Base-by-base conservation (phyloP, 305 asterid species). In the Rubia occidens region DNA sequence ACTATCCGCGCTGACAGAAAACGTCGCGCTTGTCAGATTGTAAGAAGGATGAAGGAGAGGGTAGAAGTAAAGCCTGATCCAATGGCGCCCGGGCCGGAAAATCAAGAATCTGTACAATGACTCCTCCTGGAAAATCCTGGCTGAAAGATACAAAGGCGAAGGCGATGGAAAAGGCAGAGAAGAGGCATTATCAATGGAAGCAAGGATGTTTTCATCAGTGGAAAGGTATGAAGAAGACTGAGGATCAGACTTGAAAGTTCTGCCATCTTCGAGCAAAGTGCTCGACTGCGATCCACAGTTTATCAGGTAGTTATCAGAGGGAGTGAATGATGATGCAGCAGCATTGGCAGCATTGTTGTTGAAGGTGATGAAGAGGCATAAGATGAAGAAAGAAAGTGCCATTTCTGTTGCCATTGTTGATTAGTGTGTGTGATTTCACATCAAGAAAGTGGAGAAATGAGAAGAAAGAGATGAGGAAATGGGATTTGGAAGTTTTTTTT, bases 181-280 rank as follows among this genome's bases (percentile, higher is more conserved):
- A 26, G 58, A 17, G 20, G 10, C 21, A 51, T 51, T 51, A 6
- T 69, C 21, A 7, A 77, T 40, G 59, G 95, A 87, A 72, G 94
- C 37, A 11, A 94, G 69, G 58, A 86, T 81, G 43, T 85, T 80
- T 78, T 94, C 88, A 9, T 94, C 95, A 4, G 96, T 89, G 14
- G 95, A 90, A 62, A 89, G 79, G 78, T 81, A 94, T 26, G 97
- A 86, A 5, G 90, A 77, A 29, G 97, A 87, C 66, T 85, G 89
- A 64, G 96, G 81, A 61, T 94, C 98, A 49, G 96, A 90, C 69
- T 84, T 87, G 78, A 94, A 94, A 14, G 84, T 83, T 53, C 97
- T 76, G 20, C 95, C 95, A 60, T 89, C 97, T 17, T 90, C 91
- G 21, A 90, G 88, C 59, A 80, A 64, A 2, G 85, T 83, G 70